Base-by-base conservation (phyloP, 805 yeast species). In the baker's yeast (Saccharomyces cerevisiae) region DNA sequence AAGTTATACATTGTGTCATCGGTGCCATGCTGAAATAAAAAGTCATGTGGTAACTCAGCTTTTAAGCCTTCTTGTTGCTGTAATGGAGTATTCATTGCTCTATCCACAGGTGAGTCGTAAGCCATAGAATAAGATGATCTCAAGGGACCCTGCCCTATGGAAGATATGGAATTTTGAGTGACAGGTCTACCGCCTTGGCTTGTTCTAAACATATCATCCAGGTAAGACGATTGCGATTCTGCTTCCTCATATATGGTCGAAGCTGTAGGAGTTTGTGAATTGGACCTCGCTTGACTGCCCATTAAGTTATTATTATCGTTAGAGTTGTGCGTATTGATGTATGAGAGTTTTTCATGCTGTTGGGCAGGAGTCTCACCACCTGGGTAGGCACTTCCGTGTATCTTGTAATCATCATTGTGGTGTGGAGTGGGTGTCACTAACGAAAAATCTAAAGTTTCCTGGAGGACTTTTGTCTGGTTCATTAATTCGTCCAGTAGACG, bases 151-250 rank as follows among this genome's bases (percentile, higher is more conserved):
- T 36, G 43, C 43, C 43, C 43, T 17, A 36, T 36, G 43, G 43
- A 36, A 36, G 43, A 36, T 36, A 36, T 36, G 9, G 43, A 36
- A 36, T 36, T 36, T 17, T 36, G 43, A 21, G 26, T 29, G 43
- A 8, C 17, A 21, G 26, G 24, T 8, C 26, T 29, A 24, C 26
- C 31, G 51, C 47, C 11, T 32, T 49, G 47, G 21, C 58, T 47
- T 11, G 58, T 53, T 6, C 59, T 53, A 41, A 60, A 62, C 55
- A 60, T 60, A 43, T 62, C 65, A 51, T 64, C 67, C 29, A 64
- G 29, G 48, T 61, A 64, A 1, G 65, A 61, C 4, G 60, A 47
- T 2, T 57, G 49, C 2, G 51, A 49, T 31, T 50, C 48, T 28
- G 21, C 30, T 31, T 27, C 28, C 2, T 36, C 43, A 10, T 36